Evolutionary conservation across 129 eudicot species (phyloP).

Genomic region (Arctium lappa): DNA sequence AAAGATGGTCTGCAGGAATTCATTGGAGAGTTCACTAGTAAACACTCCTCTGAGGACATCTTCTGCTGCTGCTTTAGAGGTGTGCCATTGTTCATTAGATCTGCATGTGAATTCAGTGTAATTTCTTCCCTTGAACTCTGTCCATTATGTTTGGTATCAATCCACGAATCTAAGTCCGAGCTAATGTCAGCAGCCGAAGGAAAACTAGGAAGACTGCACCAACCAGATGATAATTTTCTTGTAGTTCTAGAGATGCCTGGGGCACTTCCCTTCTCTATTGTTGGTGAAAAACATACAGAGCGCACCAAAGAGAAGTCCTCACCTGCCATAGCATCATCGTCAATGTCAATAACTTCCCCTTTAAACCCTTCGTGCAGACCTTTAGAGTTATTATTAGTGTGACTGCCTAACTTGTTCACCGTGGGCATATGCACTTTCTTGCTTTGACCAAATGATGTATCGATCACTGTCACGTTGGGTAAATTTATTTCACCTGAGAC

Average conservation of each 20-base stretch:
- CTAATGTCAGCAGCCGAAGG: conserved; percentile 43
- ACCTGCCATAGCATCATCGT: conserved; percentile 32
- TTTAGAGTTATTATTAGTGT: conserved; percentile 13
- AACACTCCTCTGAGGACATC: conserved; percentile 25
- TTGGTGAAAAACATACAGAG: conserved; percentile 26
- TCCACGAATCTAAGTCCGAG: conserved; percentile 44
- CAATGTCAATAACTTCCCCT: conserved; percentile 75
- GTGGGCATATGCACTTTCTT: conserved; percentile 23
- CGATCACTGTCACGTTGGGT: conserved; percentile 16
- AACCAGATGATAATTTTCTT: conserved; percentile 33
- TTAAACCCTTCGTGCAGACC: conserved; percentile 32
- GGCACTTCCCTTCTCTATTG: conserved; percentile 19
- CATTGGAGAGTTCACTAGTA: conserved; percentile 20
- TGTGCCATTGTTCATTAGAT: conserved; percentile 6
- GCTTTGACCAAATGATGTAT: conserved; percentile 29
- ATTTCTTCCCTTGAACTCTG: conserved; percentile 31
- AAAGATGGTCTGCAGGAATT: conserved; percentile 19
- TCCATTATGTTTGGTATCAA: conserved; percentile 28
- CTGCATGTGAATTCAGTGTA: conserved; percentile 23
- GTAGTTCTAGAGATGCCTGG: conserved; percentile 18
- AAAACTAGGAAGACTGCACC: conserved; percentile 42
- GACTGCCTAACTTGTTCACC: conserved; percentile 19
- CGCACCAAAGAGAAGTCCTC: conserved; percentile 23
- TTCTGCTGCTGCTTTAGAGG: conserved; percentile 25
- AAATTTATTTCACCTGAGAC: conserved; percentile 22